phyloP scores from a whole-genome alignment of 2,329 filamentous ascomycete species.

The Paracamarosporium sp. region DNA sequence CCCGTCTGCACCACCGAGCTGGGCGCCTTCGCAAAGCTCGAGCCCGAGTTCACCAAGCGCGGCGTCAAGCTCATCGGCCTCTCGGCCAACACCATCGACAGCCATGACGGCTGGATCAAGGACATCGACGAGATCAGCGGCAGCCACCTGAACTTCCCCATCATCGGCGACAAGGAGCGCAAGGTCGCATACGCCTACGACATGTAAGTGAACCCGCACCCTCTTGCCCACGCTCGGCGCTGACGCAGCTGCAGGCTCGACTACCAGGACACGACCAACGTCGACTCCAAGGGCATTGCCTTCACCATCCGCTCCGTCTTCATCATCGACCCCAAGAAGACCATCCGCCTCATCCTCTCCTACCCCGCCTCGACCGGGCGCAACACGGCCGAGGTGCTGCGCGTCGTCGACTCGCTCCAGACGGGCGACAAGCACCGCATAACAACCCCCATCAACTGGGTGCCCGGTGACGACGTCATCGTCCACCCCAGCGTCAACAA shows the following conservation, averaged over 20 bases:
- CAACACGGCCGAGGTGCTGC: slow-evolving; percentile 61
- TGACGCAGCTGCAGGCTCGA: slow-evolving; percentile 50
- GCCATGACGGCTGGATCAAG: slow-evolving; percentile 60
- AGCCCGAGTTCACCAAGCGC: slow-evolving; percentile 68
- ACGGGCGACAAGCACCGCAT: slow-evolving; percentile 66
- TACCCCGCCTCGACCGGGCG: slow-evolving; percentile 68
- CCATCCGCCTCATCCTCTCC: slow-evolving; percentile 66
- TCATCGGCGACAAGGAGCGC: slow-evolving; percentile 61
- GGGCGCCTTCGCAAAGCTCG: slow-evolving; percentile 68
- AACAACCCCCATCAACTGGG: slow-evolving; percentile 69
- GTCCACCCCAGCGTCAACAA: slow-evolving; percentile 66
- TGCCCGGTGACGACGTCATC: slow-evolving; percentile 66
- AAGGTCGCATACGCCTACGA: slow-evolving; percentile 60
- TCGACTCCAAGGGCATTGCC: slow-evolving; percentile 63
- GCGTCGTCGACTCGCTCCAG: slow-evolving; percentile 60
- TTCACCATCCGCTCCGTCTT: slow-evolving; percentile 72
- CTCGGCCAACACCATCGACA: slow-evolving; percentile 58
- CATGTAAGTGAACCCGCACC: slow-evolving; percentile 48
- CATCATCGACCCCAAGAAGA: slow-evolving; percentile 70
- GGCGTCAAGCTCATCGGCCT: slow-evolving; percentile 68
- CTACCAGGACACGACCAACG: slow-evolving; percentile 64
- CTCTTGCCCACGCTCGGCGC: slow-evolving; percentile 16
- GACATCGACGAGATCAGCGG: slow-evolving; percentile 60
- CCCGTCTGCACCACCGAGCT: slow-evolving; percentile 69
- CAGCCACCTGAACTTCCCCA: slow-evolving; percentile 57